A percentile compares a stretch with the other conserved stretches of the same genome.
Conservation (phyloP, 2,329 filamentous ascomycete genomes). For the Nemania sp. region DNA sequence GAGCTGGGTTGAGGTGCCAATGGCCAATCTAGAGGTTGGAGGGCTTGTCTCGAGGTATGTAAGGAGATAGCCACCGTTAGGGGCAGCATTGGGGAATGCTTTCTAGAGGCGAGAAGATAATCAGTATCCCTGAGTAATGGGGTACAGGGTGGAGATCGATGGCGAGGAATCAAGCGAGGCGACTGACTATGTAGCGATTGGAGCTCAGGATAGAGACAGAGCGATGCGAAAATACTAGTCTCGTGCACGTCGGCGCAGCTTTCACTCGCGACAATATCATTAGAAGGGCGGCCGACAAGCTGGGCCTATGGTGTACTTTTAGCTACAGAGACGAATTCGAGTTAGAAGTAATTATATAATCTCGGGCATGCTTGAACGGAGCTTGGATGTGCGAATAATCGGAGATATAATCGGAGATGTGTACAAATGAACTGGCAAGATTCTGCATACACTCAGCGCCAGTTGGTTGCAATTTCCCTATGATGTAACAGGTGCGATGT, state of each 20-base stretch:
- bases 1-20: constrained; percentile 62
- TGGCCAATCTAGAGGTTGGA: constrained; percentile 57
- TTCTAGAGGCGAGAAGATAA: constrained; percentile 49
- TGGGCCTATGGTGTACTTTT: too few relatives aligned
- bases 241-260: constrained; percentile 31
- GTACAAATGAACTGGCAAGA: too few relatives aligned
- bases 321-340: too few relatives aligned
- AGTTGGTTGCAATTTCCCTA: too few relatives aligned
- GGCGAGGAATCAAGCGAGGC: not conserved
- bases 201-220: constrained; percentile 52
- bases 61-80: constrained; percentile 56
- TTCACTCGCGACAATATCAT: constrained; percentile 43
- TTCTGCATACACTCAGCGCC: too few relatives aligned
- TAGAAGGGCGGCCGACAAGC: too few relatives aligned
- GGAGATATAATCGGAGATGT: too few relatives aligned
- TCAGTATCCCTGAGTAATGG: constrained; percentile 14
- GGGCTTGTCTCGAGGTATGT: constrained; percentile 63
- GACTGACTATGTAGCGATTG: constrained; percentile 60
- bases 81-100: constrained; percentile 56
- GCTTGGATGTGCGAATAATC: too few relatives aligned
- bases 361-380: too few relatives aligned
- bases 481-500: too few relatives aligned
- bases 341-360: too few relatives aligned
- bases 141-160: not conserved
- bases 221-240: constrained; percentile 37